Percentiles rank a stretch among this genome's conserved stretches.
phyloP scores from a whole-genome alignment of 768 basidiomycete species.

The Boletus sp. region DNA sequence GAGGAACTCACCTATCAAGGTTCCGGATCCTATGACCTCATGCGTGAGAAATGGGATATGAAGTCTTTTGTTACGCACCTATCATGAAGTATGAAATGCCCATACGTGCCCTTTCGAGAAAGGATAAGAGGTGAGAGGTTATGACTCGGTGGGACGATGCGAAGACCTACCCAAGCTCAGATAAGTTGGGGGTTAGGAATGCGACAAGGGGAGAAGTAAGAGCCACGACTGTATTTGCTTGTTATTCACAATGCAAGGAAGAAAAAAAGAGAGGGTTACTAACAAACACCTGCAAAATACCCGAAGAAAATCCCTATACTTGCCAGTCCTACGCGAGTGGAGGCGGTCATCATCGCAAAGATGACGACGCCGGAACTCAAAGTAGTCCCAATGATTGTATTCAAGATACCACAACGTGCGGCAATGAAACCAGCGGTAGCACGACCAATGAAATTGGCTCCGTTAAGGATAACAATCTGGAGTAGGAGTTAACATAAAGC shows the following conservation, averaged over 20 bases:
- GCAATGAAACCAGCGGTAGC: conserved; percentile 33
- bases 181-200: conserved; percentile 38
- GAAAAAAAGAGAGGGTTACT: conserved; percentile 9
- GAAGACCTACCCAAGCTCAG: conserved; percentile 48
- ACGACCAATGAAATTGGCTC: conserved; percentile 35
- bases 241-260: neutral
- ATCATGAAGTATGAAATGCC: conserved; percentile 47
- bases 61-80: conserved; percentile 28
- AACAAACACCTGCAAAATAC: conserved; percentile 40
- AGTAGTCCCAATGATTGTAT: conserved; percentile 25
- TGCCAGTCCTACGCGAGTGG: too few species aligned
- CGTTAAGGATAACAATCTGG: conserved; percentile 37
- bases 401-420: conserved; percentile 41
- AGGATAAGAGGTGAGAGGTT: neutral
- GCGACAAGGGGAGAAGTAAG: conserved; percentile 42
- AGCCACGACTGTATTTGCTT: conserved; percentile 31
- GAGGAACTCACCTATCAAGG: conserved; percentile 16
- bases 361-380: too few species aligned
- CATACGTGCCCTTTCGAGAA: conserved; percentile 31
- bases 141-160: neutral
- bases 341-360: too few species aligned
- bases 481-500: neutral
- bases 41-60: neutral
- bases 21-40: conserved; percentile 18
- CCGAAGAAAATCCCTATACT: too few species aligned